Evolutionary conservation across 106 monocot genomes (phyloP), one percentile per base, ranked within the genome.

Genomic region (Allium fistulosum): DNA sequence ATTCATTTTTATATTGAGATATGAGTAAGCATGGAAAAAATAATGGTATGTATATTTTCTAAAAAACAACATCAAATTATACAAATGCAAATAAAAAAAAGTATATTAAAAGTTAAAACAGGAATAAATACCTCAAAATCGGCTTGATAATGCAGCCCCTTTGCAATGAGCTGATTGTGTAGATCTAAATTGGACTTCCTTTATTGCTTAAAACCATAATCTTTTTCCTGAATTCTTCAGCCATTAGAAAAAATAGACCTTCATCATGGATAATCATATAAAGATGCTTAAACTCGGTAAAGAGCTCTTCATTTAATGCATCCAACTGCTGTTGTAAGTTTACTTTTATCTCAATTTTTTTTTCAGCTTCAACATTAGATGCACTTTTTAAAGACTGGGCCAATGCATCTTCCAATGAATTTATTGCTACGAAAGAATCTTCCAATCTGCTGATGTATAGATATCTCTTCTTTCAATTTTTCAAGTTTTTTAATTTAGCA

Each of bases 391-490:
- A 77, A 69, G 78, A 83, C 9, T 78, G 60, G 49, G 64, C 71
- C 28, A 92, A 74, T 22, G 70, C 60, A 65, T 89, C 80, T 69
- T 92, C 72, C 50, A 92, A 58, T 61, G 81, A 80, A 49, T 71
- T 83, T 66, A 87, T 77, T 59, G 69, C 62, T 62, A 68, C 72
- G 73, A 72, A 67, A 18, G 95, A 83, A 62, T 84, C 79, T 48
- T 62, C 62, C 76, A 94, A 72, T 68, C 86, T 81, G 27, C 10
- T 71, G 67, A 69, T 60, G 73, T 63, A 80, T 13, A 70, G 48
- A 74, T 51, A 27, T 26, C 75, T 92, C 92, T 71, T 84, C 71
- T 75, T 79, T 97, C 50, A 70, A 67, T 73, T 75, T 83, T 75
- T 77, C 63, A 46, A 97, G 49, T 68, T 82, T 17, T 65, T 65